These are phyloP conservation scores for Trifolium dubium DNA, from an alignment of 306 rosid genomes.

Conservation along the genomic window DNA sequence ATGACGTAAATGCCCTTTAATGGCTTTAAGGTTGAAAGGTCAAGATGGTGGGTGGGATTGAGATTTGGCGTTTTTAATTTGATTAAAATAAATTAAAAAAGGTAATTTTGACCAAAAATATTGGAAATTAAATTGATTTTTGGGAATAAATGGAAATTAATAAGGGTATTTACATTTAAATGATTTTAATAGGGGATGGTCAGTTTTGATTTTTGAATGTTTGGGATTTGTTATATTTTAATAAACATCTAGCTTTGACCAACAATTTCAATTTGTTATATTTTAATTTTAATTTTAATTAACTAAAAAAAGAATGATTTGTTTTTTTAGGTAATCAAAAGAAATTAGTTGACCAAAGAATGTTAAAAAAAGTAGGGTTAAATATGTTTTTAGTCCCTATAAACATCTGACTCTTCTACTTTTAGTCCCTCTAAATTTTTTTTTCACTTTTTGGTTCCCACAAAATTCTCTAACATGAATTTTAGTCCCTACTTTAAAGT, in stretches of 20 bases:
- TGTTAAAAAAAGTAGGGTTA: too few relatives aligned
- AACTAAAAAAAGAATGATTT: not conserved
- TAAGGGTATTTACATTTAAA: not conserved
- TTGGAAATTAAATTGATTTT: not conserved
- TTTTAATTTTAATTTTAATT: not conserved
- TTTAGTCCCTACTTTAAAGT: too few relatives aligned
- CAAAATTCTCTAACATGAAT: too few relatives aligned
- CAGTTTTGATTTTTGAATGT: not conserved
- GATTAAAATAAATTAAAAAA: too few relatives aligned
- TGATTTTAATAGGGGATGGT: constrained; percentile 1
- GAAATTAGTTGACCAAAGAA: too few relatives aligned
- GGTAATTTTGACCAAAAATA: not conserved
- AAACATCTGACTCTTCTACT: too few relatives aligned
- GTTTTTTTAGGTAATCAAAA: not conserved
- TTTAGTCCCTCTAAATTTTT: too few relatives aligned
- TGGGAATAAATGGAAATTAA: not conserved
- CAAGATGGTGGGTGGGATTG: constrained; percentile 26
- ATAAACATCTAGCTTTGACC: constrained; percentile 4
- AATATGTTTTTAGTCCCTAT: too few relatives aligned
- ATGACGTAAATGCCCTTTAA: constrained; percentile 45
- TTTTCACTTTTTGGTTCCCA: too few relatives aligned
- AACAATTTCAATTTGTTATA: not conserved
- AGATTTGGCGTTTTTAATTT: not conserved
- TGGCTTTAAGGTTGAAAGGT: constrained; percentile 30
- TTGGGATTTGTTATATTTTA: not conserved